phyloP scores from a whole-genome alignment of 2,329 filamentous ascomycete genomes.

The Aspergillus phoenicis region DNA sequence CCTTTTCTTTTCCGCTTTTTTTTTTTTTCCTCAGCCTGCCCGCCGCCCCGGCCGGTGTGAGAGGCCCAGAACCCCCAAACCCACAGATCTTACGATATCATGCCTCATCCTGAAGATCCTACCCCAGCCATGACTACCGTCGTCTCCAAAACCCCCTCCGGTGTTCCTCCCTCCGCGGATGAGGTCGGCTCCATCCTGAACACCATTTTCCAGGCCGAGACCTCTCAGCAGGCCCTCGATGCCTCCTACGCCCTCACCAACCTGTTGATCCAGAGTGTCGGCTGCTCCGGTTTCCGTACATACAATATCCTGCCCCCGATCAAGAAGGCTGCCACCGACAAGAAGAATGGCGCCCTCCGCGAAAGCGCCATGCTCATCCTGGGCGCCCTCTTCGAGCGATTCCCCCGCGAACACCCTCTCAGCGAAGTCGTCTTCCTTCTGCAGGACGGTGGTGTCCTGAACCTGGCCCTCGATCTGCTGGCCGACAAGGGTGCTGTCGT shows the following conservation, averaged over 20 bases:
- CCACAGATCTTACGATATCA: conserved; percentile 22
- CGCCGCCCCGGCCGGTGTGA: neutral
- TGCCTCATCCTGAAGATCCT: conserved; percentile 51
- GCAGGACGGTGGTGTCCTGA: conserved; percentile 74
- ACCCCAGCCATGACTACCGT: conserved; percentile 49
- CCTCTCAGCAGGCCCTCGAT: conserved; percentile 70
- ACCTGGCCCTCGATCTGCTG: conserved; percentile 77
- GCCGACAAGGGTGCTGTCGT: conserved; percentile 89
- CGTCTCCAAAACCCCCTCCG: conserved; percentile 50
- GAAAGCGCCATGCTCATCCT: conserved; percentile 95
- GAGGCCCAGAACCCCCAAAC: neutral
- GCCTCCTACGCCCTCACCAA: conserved; percentile 67
- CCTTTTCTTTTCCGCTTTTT: conserved; percentile 8
- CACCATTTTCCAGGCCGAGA: conserved; percentile 69
- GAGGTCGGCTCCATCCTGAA: conserved; percentile 67
- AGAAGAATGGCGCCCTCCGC: conserved; percentile 83
- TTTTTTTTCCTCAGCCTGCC: conserved; percentile 2
- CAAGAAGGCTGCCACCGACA: conserved; percentile 81
- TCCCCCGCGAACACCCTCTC: conserved; percentile 74
- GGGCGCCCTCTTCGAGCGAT: conserved; percentile 88
- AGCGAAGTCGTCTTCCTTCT: conserved; percentile 80
- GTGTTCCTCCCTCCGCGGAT: conserved; percentile 61
- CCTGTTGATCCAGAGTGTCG: conserved; percentile 65
- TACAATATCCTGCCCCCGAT: conserved; percentile 66
- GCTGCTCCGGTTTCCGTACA: conserved; percentile 62